Conservation (phyloP, 2,329 filamentous ascomycete genomes). For the Penicillium glabrum region DNA sequence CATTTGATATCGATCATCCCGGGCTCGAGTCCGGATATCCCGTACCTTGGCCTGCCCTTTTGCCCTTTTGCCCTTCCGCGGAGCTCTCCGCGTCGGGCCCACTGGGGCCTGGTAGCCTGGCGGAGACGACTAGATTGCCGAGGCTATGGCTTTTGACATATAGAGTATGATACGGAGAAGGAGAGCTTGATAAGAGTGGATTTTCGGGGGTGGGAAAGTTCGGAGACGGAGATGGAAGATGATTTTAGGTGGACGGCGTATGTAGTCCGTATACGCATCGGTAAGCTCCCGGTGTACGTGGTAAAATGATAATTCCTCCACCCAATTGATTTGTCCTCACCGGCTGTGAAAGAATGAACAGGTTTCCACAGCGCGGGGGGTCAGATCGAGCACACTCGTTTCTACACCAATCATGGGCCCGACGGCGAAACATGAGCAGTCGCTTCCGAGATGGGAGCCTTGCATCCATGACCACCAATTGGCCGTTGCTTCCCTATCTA, state of each 20-base stretch:
- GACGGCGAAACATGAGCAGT: constrained; percentile 12
- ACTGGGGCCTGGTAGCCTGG: background rate
- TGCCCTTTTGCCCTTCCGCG: background rate
- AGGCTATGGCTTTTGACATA: background rate
- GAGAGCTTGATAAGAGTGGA: background rate
- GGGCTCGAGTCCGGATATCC: constrained; percentile 15
- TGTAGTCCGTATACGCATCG: no score
- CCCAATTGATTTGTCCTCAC: constrained; percentile 18
- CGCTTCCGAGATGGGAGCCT: constrained; percentile 30
- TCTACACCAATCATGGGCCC: constrained; percentile 23
- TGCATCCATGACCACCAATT: constrained; percentile 24
- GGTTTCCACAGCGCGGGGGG: constrained; percentile 27
- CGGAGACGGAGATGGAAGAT: background rate
- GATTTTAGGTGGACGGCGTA: no score
- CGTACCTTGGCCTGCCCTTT: constrained; percentile 5
- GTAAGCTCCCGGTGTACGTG: no score
- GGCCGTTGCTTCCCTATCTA: constrained; percentile 19
- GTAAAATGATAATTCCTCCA: no score
- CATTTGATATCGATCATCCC: constrained; percentile 26
- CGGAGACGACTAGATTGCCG: constrained; percentile 9
- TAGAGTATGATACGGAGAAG: no score
- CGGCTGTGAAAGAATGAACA: constrained; percentile 22
- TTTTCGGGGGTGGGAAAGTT: background rate
- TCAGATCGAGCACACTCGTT: constrained; percentile 13
- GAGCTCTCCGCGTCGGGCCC: constrained; percentile 14